Base-by-base conservation (phyloP, 2,329 filamentous ascomycete genomes). In the Thielaviopsis ethacetica region DNA sequence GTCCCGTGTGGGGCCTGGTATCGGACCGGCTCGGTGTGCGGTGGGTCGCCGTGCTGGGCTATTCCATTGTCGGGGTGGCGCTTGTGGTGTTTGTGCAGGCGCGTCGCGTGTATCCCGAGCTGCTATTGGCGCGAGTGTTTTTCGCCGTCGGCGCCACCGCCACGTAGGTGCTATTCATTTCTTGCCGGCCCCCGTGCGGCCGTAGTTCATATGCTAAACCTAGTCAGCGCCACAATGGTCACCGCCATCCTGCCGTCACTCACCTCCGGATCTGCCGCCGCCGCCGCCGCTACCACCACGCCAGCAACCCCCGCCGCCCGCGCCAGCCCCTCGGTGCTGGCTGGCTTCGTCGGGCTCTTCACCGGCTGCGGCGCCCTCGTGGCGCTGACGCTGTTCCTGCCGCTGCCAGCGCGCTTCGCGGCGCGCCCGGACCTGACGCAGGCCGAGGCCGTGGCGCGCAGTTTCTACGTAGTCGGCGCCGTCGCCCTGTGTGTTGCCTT, bases 91-190 rank as follows among this genome's bases (percentile, higher is more conserved):
- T 95, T 66, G 91, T 96, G 26, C 88, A 94, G 75, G 88, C 88
- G 27, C 78, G 75, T 64, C 89, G 91, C 71, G 82, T 96, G 9
- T 96, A 95, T 71, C 91, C 93, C 10, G 85, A 95, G 69, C 75
- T 98, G 64, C 74, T 97, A 58, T 73, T 96, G 50, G 90, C 87
- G 58, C 80, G 93, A 64, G 75, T 97, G 56, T 75, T 94, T 59
- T 98, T 98, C 71, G 93, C 91, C 64, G 65, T 96, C 19, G 93
- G 93, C 24, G 93, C 88, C 21, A 90, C 91, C n/a, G 93, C 91
- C 22, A 83, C 87, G 77, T 91, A 68, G 72, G 78, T 70, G 24
- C 13, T 53, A 24, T 41, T 27, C 21, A 13, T 30, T 15, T 30
- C 22, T 51, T 57, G 1, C 30, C 22, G 26, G 6, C n/a, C 17